Percentiles rank a stretch among this genome's conserved stretches.
Conservation (phyloP, 352 stramenopile species). For the Ophiocytium majus region DNA sequence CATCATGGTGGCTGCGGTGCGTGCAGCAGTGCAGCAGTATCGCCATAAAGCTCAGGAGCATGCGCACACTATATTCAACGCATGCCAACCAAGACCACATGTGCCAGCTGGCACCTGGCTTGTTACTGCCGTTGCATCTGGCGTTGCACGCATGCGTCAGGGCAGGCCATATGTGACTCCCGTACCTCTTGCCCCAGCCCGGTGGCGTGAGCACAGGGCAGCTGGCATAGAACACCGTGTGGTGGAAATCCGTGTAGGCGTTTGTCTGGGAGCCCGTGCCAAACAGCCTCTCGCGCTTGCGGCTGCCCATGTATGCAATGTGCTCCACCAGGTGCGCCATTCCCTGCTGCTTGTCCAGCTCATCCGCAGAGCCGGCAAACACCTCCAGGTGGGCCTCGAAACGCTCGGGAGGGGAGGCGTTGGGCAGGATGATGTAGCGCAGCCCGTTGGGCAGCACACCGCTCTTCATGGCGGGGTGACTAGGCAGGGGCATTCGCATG, state of each 20-base stretch:
- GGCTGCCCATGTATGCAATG: slow-evolving; percentile 79
- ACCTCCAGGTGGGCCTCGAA: slow-evolving; percentile 60
- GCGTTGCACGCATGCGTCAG: too few species aligned
- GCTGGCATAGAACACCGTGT: slow-evolving; percentile 80
- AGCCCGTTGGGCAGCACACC: slow-evolving; percentile 75
- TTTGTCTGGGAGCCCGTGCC: slow-evolving; percentile 78
- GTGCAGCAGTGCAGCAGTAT: too few species aligned
- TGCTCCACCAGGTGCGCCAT: slow-evolving; percentile 82
- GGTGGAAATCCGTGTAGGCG: slow-evolving; percentile 83
- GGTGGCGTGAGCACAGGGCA: slow-evolving; percentile 64
- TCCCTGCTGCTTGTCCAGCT: slow-evolving; percentile 74
- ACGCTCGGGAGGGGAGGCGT: slow-evolving; percentile 67
- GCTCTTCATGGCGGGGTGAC: slow-evolving; percentile 65
- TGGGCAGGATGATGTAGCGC: slow-evolving; percentile 77
- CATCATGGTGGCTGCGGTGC: too few species aligned
- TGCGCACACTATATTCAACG: too few species aligned
- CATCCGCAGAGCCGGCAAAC: slow-evolving; percentile 74
- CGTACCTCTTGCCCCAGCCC: slow-evolving; percentile 52
- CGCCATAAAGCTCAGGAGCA: too few species aligned
- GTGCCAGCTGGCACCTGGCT: too few species aligned
- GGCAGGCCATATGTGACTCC: slow-evolving; percentile 3
- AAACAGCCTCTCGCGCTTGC: slow-evolving; percentile 74
- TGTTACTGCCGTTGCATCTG: too few species aligned
- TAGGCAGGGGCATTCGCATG: slow-evolving; percentile 58
- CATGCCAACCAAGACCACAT: too few species aligned